Conservation (phyloP, 2,329 filamentous ascomycete species). For the Verticillium nubilum region DNA sequence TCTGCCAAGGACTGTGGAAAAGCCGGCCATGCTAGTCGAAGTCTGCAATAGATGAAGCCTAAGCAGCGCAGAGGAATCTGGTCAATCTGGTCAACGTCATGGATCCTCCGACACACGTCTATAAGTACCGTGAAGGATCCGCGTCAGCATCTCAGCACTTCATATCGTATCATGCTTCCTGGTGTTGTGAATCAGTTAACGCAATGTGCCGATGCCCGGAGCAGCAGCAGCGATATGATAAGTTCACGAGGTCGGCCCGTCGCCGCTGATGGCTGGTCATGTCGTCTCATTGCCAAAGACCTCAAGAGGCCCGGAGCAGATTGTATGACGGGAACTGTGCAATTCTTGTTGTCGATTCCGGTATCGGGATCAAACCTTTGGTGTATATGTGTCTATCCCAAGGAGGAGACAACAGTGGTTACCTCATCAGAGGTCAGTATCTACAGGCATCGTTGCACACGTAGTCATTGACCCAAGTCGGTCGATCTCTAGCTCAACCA, state of each 20-base stretch:
- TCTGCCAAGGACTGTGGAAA: too few relatives aligned
- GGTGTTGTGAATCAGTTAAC: too few relatives aligned
- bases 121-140: too few relatives aligned
- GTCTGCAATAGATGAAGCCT: too few relatives aligned
- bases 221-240: slow-evolving; percentile 26
- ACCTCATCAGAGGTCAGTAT: neutral
- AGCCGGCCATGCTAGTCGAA: too few relatives aligned
- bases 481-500: slow-evolving; percentile 36
- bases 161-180: too few relatives aligned
- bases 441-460: neutral
- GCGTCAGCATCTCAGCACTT: too few relatives aligned
- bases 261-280: slow-evolving; percentile 34
- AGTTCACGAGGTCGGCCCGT: slow-evolving; percentile 30
- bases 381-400: slow-evolving; percentile 30
- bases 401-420: slow-evolving; percentile 14
- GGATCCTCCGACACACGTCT: too few relatives aligned
- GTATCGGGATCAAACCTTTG: slow-evolving; percentile 33
- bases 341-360: slow-evolving; percentile 38
- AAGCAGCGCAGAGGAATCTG: too few relatives aligned
- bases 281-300: slow-evolving; percentile 33
- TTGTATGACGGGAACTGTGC: slow-evolving; percentile 37
- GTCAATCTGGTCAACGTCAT: too few relatives aligned
- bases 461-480: neutral
- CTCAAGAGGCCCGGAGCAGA: slow-evolving; percentile 37
- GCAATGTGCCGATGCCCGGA: too few relatives aligned